A percentile compares a stretch with the other conserved stretches of the same genome.
phyloP scores from a whole-genome alignment of 2,329 filamentous ascomycete species.

The Claviceps humidiphila region DNA sequence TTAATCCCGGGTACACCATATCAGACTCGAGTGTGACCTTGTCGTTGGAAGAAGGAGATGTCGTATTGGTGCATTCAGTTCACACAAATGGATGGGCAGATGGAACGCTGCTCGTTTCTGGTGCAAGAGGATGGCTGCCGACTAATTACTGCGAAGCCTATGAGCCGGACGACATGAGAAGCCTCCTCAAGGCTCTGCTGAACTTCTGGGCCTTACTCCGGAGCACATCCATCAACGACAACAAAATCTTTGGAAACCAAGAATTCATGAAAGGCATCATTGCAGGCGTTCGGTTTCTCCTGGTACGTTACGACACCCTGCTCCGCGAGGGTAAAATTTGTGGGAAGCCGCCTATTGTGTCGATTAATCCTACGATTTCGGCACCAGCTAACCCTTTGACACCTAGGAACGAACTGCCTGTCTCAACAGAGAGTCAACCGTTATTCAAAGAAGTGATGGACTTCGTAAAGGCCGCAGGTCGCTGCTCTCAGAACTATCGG shows the following conservation, averaged over 20 bases:
- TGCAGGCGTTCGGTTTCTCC: slow-evolving; percentile 75
- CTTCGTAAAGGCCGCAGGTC: slow-evolving; percentile 75
- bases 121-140: slow-evolving; percentile 84
- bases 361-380: background rate
- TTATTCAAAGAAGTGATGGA: slow-evolving; percentile 62
- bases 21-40: slow-evolving; percentile 81
- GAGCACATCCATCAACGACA: slow-evolving; percentile 61
- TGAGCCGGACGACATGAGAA: slow-evolving; percentile 75
- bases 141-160: slow-evolving; percentile 98
- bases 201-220: slow-evolving; percentile 87
- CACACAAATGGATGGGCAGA: slow-evolving; percentile 99
- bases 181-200: slow-evolving; percentile 70
- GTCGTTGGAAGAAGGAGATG: slow-evolving; percentile 77
- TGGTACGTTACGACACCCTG: slow-evolving; percentile 45
- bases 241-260: slow-evolving; percentile 73
- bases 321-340: background rate
- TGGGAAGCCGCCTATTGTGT: background rate
- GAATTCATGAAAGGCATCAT: slow-evolving; percentile 92
- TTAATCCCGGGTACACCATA: slow-evolving; percentile 64
- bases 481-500: slow-evolving; percentile 76
- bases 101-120: slow-evolving; percentile 75
- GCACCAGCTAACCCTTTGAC: slow-evolving; percentile 6
- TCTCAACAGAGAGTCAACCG: slow-evolving; percentile 64
- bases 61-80: slow-evolving; percentile 88
- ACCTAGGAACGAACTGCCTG: slow-evolving; percentile 78